A percentile compares a stretch with the other conserved stretches of the same genome.
Evolutionary conservation across 2,329 filamentous ascomycete species (phyloP).

Genomic region (Verticillium klebahnii): DNA sequence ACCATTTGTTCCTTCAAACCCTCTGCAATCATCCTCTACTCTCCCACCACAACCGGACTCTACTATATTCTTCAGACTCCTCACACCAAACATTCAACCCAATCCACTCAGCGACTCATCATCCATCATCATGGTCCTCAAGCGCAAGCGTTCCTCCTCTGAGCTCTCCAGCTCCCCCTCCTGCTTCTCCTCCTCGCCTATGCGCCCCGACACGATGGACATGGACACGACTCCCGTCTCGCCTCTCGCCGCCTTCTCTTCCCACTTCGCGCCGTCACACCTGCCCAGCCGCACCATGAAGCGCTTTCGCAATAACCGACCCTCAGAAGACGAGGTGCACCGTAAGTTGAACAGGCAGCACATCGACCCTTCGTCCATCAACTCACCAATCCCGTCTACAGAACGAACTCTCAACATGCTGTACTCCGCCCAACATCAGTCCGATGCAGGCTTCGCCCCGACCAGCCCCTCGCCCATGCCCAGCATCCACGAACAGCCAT

Average conservation of each 20-base stretch:
- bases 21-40: not conserved
- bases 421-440: slow-evolving; percentile 47
- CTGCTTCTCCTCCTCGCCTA: slow-evolving; percentile 35
- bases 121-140: slow-evolving; percentile 42
- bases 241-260: slow-evolving; percentile 20
- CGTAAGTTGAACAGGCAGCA: slow-evolving; percentile 33
- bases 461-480: not conserved
- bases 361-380: too few relatives aligned
- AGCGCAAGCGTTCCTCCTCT: slow-evolving; percentile 60
- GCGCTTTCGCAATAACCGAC: slow-evolving; percentile 54
- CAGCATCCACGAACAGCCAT: slow-evolving; percentile 11
- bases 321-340: slow-evolving; percentile 50
- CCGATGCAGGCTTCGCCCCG: slow-evolving; percentile 14
- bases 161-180: slow-evolving; percentile 46
- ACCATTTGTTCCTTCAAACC: not conserved
- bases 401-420: slow-evolving; percentile 55
- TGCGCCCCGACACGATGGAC: slow-evolving; percentile 23
- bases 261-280: slow-evolving; percentile 31
- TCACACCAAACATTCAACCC: not conserved
- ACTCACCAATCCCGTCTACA: slow-evolving; percentile 18
- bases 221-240: slow-evolving; percentile 25
- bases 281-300: slow-evolving; percentile 57
- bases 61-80: not conserved
- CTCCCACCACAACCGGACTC: not conserved
- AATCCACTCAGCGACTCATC: not conserved